Base-by-base conservation (phyloP, 441 rosid genomes). In the Adansonia rubrostipa region DNA sequence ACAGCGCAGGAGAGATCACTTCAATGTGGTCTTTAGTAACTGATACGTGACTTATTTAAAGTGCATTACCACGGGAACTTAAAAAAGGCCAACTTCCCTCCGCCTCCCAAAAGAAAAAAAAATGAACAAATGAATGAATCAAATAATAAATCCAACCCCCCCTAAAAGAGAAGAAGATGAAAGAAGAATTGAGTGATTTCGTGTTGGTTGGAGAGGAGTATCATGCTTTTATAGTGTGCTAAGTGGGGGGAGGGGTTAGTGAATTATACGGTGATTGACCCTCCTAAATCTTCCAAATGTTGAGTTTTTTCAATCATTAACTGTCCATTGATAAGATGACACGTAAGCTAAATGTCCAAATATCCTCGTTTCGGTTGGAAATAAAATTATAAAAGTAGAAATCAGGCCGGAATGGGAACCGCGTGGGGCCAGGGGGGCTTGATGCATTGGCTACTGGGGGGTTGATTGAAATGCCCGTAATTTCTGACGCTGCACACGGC, bases 401-500 rank as follows among this genome's bases (percentile, higher is more conserved):
- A 60, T 24, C 5, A 51, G 22, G 13, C 15, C 5, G 40, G 33
- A 14, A 8, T 6, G 1, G 65, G 13, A 79, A 74, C 64, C 76
- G 81, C 78, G 79, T 77, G 33, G 48, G 42, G 58, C 47, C 0
- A 3, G 1, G 10, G 50, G 47, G 6, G 10, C 60, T 76, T 66
- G 5, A 58, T 45, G 75, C 63, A 51, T 19, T 73, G 42, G 53
- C 64, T 20, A 47, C 68, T 64, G 68, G 15, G 6, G 28, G 42
- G 56, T 9, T 24, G 44, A 22, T 66, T 66, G 82, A 24, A 56
- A 4, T 20, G 68, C 63, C 88, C 88, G 87, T 84, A 85, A 86
- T 76, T 53, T 74, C 47, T 73, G 85, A 68, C 87, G 82, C 67
- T 50, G 79, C 82, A 66, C 85, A 78, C 84, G 88, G 82, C 50